A percentile compares a stretch with the other conserved stretches of the same genome.
Evolutionary conservation across 2,329 filamentous ascomycete genomes (phyloP).

Genomic region (Diaporthe ilicicola): DNA sequence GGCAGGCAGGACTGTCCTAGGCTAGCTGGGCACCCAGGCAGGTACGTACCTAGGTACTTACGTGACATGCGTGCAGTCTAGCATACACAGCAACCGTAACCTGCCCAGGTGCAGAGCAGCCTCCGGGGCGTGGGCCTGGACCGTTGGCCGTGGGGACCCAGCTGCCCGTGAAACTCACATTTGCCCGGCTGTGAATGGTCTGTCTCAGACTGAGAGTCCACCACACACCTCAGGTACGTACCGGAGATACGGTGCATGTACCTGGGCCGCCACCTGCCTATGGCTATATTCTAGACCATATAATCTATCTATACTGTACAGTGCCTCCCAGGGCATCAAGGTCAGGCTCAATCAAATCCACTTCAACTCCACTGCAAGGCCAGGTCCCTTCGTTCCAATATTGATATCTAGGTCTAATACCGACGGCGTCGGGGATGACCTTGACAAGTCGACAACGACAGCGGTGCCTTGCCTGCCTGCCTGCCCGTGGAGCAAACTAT

Average conservation of each 20-base stretch:
- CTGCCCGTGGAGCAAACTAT: background rate
- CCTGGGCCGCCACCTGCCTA: no score
- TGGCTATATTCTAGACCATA: no score
- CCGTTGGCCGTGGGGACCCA: background rate
- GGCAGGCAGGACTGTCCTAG: background rate
- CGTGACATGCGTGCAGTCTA: no score
- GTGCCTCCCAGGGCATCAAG: no score
- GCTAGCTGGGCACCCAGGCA: background rate
- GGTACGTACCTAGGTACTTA: background rate
- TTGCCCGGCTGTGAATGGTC: constrained; percentile 18
- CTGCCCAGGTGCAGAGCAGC: background rate
- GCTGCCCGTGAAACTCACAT: constrained; percentile 9
- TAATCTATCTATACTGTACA: no score
- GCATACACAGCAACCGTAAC: no score
- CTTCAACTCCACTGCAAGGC: no score
- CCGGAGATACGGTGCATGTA: no score
- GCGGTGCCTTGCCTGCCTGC: background rate
- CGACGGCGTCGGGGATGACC: background rate
- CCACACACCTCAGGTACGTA: background rate
- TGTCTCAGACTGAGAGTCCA: background rate
- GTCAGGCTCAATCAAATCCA: no score
- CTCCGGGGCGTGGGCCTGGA: background rate
- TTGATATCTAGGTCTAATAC: background rate
- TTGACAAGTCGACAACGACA: background rate
- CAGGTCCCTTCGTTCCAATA: no score